A percentile compares a stretch with the other conserved stretches of the same genome.
Conservation (phyloP, 1,284 basidiomycete genomes). For the Chondrostereum purpureum region DNA sequence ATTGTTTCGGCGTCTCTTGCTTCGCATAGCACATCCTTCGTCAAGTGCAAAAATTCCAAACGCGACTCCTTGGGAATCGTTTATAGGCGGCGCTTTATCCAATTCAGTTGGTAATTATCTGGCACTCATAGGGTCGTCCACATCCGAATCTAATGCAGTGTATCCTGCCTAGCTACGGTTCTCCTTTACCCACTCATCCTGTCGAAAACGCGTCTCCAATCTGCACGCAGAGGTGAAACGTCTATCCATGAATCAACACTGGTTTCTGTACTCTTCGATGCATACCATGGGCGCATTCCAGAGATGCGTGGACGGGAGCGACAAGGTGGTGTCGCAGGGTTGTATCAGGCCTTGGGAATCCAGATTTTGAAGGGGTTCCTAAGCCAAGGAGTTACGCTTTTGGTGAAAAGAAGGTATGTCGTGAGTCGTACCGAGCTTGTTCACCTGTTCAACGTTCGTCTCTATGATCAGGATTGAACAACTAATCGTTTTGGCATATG, state of each 20-base stretch:
- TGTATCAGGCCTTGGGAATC: slow-evolving; percentile 48
- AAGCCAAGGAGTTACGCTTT: slow-evolving; percentile 49
- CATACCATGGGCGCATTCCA: slow-evolving; percentile 18
- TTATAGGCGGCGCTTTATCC: slow-evolving; percentile 45
- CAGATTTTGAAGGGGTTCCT: slow-evolving; percentile 50
- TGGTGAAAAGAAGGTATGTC: slow-evolving; percentile 46
- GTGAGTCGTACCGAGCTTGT: neutral
- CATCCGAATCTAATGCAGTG: too few species aligned
- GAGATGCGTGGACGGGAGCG: slow-evolving; percentile 2
- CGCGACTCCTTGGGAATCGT: slow-evolving; percentile 35
- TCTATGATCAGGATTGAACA: slow-evolving; percentile 28
- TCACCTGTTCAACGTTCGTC: neutral
- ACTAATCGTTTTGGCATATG: slow-evolving; percentile 28
- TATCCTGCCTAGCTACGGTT: slow-evolving; percentile 35
- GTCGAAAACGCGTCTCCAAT: slow-evolving; percentile 50
- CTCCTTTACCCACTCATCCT: slow-evolving; percentile 51
- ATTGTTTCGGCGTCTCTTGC: slow-evolving; percentile 35
- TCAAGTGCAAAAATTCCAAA: slow-evolving; percentile 15
- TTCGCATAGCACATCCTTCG: slow-evolving; percentile 14
- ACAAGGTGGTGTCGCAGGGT: slow-evolving; percentile 25
- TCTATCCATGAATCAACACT: slow-evolving; percentile 20
- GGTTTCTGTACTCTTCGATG: slow-evolving; percentile 23
- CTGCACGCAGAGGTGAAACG: slow-evolving; percentile 15
- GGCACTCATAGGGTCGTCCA: too few species aligned
- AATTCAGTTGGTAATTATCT: slow-evolving; percentile 35